A percentile compares a stretch with the other conserved stretches of the same genome.
Conservation (phyloP, 2,329 filamentous ascomycete genomes). For the Cladosporium sp. region DNA sequence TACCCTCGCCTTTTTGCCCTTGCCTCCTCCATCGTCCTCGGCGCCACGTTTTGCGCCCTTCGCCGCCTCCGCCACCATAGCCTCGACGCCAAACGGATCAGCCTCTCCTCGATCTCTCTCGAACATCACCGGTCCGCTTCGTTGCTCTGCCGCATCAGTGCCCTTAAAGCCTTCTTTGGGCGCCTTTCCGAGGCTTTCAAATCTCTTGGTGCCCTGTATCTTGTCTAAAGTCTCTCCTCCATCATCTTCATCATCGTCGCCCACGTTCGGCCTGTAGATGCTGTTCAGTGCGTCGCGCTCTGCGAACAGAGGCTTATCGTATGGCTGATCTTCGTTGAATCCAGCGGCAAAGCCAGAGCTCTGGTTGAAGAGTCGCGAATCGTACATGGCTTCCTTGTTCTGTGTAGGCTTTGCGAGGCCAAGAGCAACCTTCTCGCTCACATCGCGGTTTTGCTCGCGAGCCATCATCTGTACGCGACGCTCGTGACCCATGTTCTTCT, state of each 20-base stretch:
- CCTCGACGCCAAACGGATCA: slow-evolving; percentile 92
- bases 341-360: slow-evolving; percentile 80
- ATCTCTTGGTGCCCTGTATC: slow-evolving; percentile 80
- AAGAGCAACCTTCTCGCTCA: slow-evolving; percentile 92
- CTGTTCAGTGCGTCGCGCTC: slow-evolving; percentile 91
- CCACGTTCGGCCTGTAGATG: slow-evolving; percentile 79
- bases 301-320: slow-evolving; percentile 95
- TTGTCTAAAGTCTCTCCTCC: slow-evolving; percentile 77
- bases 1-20: slow-evolving; percentile 69
- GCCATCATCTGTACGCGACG: slow-evolving; percentile 88
- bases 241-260: slow-evolving; percentile 71
- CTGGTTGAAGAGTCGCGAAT: slow-evolving; percentile 92
- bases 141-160: slow-evolving; percentile 72
- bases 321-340: slow-evolving; percentile 95
- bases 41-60: slow-evolving; percentile 66
- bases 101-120: slow-evolving; percentile 69
- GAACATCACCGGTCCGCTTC: slow-evolving; percentile 92
- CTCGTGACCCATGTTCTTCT: slow-evolving; percentile 94
- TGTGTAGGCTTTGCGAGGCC: slow-evolving; percentile 93
- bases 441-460: slow-evolving; percentile 91
- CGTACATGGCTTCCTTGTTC: slow-evolving; percentile 91
- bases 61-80: slow-evolving; percentile 79
- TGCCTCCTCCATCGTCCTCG: slow-evolving; percentile 57
- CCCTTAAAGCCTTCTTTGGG: slow-evolving; percentile 80
- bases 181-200: slow-evolving; percentile 80